Conservation (phyloP, 306 rosid species). For the Acmispon strigosus region DNA sequence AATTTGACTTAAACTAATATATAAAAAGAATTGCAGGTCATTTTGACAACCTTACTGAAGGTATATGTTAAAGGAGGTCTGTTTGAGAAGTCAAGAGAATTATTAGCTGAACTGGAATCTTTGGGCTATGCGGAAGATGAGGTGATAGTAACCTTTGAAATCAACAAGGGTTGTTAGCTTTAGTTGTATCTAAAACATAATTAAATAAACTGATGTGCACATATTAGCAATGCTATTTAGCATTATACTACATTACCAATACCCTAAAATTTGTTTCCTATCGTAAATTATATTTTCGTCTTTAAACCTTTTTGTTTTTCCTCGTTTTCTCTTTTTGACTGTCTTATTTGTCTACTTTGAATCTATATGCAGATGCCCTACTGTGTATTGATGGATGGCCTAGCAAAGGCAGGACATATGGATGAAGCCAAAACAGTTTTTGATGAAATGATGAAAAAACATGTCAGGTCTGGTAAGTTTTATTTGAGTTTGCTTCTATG, state of each 20-base stretch:
- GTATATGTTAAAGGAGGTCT: slow-evolving; percentile 89
- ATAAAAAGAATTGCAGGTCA: slow-evolving; percentile 59
- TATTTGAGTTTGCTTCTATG: slow-evolving; percentile 17
- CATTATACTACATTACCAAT: not conserved
- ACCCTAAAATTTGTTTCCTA: not conserved
- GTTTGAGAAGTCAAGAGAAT: slow-evolving; percentile 75
- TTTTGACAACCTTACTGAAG: slow-evolving; percentile 83
- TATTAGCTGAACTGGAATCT: slow-evolving; percentile 59
- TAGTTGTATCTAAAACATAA: slow-evolving; percentile 5
- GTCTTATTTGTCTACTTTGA: not conserved
- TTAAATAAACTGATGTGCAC: not conserved
- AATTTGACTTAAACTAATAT: not conserved
- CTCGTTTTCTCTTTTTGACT: not conserved
- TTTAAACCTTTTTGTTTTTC: not conserved
- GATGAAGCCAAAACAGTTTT: slow-evolving; percentile 71
- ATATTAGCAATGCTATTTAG: not conserved
- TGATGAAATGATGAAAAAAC: slow-evolving; percentile 53
- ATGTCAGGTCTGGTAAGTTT: slow-evolving; percentile 57
- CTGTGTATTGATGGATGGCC: slow-evolving; percentile 78
- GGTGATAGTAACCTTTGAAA: slow-evolving; percentile 36
- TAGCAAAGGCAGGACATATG: slow-evolving; percentile 64
- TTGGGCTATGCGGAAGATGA: slow-evolving; percentile 83
- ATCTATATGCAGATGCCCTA: slow-evolving; percentile 67
- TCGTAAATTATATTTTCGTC: not conserved
- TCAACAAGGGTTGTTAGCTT: not conserved